Percentiles rank a stretch among this genome's conserved stretches.
These are phyloP conservation scores for Aspergillus nidulans DNA, from an alignment of 495 filamentous ascomycete genomes.

Conservation along the genomic window DNA sequence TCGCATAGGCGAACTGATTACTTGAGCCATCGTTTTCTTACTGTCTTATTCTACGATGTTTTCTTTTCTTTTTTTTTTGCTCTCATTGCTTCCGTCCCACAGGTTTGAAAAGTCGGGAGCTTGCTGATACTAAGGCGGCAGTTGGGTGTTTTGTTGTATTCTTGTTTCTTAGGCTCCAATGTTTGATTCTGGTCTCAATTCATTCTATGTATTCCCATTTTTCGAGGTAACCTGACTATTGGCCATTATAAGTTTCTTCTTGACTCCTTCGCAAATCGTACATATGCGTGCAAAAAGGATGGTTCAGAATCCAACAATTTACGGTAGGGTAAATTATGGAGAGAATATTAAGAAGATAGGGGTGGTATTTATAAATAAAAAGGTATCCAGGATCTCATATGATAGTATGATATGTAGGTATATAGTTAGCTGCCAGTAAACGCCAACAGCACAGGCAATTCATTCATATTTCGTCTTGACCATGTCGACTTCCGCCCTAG, in stretches of 20 bases:
- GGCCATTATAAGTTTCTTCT: too few relatives aligned
- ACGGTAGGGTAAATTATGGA: too few relatives aligned
- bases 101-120: not conserved
- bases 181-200: not conserved
- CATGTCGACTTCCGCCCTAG: not conserved
- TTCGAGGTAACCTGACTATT: too few relatives aligned
- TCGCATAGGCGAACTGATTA: too few relatives aligned
- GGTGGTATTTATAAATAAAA: too few relatives aligned
- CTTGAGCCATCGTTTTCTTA: too few relatives aligned
- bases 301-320: too few relatives aligned
- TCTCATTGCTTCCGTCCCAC: not conserved
- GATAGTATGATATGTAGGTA: not conserved
- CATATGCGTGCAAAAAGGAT: too few relatives aligned
- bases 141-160: not conserved
- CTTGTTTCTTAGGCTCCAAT: not conserved
- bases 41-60: not conserved
- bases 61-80: not conserved
- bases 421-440: not conserved
- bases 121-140: not conserved
- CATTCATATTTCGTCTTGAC: not conserved
- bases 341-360: too few relatives aligned
- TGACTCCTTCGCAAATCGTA: too few relatives aligned
- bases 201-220: not conserved
- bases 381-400: too few relatives aligned
- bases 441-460: not conserved